Percentiles rank a stretch among this genome's conserved stretches.
These are phyloP conservation scores for Phytophthora cajani DNA, from an alignment of 352 stramenopile genomes.

Conservation along the genomic window DNA sequence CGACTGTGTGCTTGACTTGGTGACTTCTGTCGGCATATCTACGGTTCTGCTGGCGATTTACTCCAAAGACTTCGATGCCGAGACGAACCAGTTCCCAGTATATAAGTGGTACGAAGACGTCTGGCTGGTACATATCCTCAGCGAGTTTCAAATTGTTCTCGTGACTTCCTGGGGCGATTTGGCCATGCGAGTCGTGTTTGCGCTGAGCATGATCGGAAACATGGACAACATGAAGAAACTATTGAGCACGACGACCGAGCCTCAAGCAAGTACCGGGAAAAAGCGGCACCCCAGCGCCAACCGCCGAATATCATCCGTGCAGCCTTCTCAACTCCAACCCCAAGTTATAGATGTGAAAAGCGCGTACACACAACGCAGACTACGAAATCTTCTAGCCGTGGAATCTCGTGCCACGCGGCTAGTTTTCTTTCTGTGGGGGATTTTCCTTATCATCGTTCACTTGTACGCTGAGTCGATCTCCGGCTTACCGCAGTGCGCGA, in stretches of 20 bases:
- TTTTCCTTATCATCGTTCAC: slow-evolving; percentile 19
- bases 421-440: slow-evolving; percentile 24
- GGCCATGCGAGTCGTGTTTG: slow-evolving; percentile 22
- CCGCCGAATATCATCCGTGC: background rate
- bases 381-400: background rate
- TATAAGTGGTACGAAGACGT: slow-evolving; percentile 28
- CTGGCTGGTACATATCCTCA: slow-evolving; percentile 41
- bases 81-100: slow-evolving; percentile 11
- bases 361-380: background rate
- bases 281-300: slow-evolving; percentile 1
- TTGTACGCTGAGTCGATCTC: slow-evolving; percentile 27
- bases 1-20: slow-evolving; percentile 28
- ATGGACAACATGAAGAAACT: slow-evolving; percentile 41
- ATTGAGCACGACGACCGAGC: slow-evolving; percentile 1
- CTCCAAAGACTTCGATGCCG: slow-evolving; percentile 2
- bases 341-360: background rate
- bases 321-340: background rate
- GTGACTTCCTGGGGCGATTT: slow-evolving; percentile 32
- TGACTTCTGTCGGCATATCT: slow-evolving; percentile 26
- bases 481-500: slow-evolving; percentile 18
- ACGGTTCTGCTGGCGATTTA: slow-evolving; percentile 6
- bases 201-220: slow-evolving; percentile 21
- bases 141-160: slow-evolving; percentile 42
- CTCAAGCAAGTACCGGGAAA: background rate
- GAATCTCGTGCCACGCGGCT: slow-evolving; percentile 6